Evolutionary conservation across 805 yeast species (phyloP).

Genomic region (Saccharomycopsis fibuligera): DNA sequence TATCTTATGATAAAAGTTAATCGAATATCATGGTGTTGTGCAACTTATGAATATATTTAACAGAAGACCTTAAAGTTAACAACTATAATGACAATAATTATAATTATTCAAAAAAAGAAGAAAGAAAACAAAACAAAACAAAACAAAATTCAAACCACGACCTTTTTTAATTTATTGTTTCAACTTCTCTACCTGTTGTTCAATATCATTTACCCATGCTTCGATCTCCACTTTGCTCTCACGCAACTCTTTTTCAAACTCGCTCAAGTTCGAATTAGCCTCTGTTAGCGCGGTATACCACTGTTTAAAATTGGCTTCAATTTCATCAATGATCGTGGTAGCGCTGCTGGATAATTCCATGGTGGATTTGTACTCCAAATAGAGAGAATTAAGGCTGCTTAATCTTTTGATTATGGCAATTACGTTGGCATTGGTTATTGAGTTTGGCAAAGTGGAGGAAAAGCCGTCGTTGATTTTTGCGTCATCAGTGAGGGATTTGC

Average conservation of each 20-base stretch:
- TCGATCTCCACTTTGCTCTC: slow-evolving; percentile 6
- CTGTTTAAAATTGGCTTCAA: slow-evolving; percentile 7
- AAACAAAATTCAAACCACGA: too few species aligned
- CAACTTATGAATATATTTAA: too few species aligned
- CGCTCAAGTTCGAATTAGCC: slow-evolving; percentile 9
- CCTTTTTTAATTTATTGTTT: too few species aligned
- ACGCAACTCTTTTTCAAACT: slow-evolving; percentile 2
- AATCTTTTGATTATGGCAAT: slow-evolving; percentile 12
- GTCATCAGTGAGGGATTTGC: background rate
- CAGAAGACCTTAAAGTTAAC: too few species aligned
- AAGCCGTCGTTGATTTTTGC: too few species aligned
- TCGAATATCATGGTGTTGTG: too few species aligned
- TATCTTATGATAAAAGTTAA: too few species aligned
- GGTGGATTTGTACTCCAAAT: slow-evolving; percentile 13
- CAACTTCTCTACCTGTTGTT: background rate
- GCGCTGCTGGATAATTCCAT: slow-evolving; percentile 11
- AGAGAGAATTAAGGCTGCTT: slow-evolving; percentile 13
- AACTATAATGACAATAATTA: too few species aligned
- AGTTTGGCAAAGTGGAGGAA: background rate
- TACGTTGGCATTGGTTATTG: background rate
- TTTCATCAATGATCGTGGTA: background rate
- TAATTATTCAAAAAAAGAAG: too few species aligned
- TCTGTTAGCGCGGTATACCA: slow-evolving; percentile 12
- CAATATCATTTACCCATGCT: slow-evolving; percentile 8
- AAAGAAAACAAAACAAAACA: too few species aligned